phyloP scores from a whole-genome alignment of 208 protist species.

The Crithidia bombi region DNA sequence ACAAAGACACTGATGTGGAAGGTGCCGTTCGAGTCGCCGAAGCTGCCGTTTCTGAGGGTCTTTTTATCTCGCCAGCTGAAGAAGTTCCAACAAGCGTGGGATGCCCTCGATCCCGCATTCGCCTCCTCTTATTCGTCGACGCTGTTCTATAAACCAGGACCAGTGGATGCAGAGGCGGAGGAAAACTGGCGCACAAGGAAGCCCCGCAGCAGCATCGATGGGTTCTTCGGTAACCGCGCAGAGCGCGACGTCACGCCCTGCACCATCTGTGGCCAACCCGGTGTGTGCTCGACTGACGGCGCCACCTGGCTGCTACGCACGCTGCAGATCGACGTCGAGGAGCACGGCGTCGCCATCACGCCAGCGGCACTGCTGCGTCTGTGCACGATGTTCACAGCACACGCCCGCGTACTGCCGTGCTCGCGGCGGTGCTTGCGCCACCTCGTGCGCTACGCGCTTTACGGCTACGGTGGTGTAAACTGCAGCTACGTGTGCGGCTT shows the following conservation, averaged over 20 bases:
- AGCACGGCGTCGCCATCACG: slow-evolving; percentile 24
- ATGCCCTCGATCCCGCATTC: background rate
- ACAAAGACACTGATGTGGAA: slow-evolving; percentile 39
- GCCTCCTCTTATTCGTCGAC: background rate
- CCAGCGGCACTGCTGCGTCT: slow-evolving; percentile 59
- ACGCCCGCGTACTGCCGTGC: slow-evolving; percentile 51
- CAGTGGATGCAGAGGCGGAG: slow-evolving; percentile 19
- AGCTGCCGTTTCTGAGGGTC: slow-evolving; percentile 21
- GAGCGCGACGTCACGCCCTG: slow-evolving; percentile 27
- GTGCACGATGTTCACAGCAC: slow-evolving; percentile 37
- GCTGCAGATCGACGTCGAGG: slow-evolving; percentile 53
- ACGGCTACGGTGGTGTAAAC: slow-evolving; percentile 74
- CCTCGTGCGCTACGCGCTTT: slow-evolving; percentile 70
- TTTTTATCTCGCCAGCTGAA: slow-evolving; percentile 29
- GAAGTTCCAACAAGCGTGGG: slow-evolving; percentile 12
- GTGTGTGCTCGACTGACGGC: slow-evolving; percentile 42
- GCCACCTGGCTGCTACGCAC: slow-evolving; percentile 50
- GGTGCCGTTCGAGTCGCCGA: slow-evolving; percentile 33
- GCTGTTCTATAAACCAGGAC: slow-evolving; percentile 20
- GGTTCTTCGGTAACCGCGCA: slow-evolving; percentile 30
- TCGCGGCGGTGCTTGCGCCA: slow-evolving; percentile 67
- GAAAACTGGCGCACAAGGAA: slow-evolving; percentile 32
- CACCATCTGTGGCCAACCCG: slow-evolving; percentile 54
- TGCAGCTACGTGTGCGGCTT: slow-evolving; percentile 38
- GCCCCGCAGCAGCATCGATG: slow-evolving; percentile 24